Percentiles rank a stretch among this genome's conserved stretches.
Evolutionary conservation across 768 basidiomycete genomes (phyloP).

Genomic region (Amanita molliuscula): DNA sequence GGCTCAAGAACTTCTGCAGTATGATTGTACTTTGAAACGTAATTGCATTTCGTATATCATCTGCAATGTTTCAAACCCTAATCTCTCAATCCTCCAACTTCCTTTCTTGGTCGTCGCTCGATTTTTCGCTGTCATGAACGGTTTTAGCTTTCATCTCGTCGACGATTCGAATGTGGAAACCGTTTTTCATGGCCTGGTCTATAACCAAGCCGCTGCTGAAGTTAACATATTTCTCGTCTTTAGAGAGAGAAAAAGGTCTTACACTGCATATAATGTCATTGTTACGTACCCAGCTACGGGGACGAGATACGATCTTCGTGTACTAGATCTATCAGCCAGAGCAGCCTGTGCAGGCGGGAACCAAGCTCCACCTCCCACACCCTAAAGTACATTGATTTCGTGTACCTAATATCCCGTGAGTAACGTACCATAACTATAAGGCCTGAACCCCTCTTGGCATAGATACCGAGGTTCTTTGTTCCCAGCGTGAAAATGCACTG

Average conservation of each 20-base stretch:
- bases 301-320: slow-evolving; percentile 48
- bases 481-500: slow-evolving; percentile 55
- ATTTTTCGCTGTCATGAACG: slow-evolving; percentile 8
- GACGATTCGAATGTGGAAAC: slow-evolving; percentile 40
- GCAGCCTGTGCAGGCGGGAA: slow-evolving; percentile 52
- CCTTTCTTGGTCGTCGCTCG: not conserved
- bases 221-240: not conserved
- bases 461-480: slow-evolving; percentile 50
- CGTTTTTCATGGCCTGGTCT: slow-evolving; percentile 34
- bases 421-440: slow-evolving; percentile 47
- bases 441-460: slow-evolving; percentile 53
- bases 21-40: slow-evolving; percentile 17
- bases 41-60: not conserved
- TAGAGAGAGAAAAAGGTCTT: slow-evolving; percentile 15
- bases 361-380: slow-evolving; percentile 62
- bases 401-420: slow-evolving; percentile 7
- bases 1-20: slow-evolving; percentile 72
- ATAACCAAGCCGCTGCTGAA: slow-evolving; percentile 39
- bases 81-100: not conserved
- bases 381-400: slow-evolving; percentile 12
- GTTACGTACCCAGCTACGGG: slow-evolving; percentile 48
- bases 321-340: slow-evolving; percentile 38
- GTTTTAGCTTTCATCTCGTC: slow-evolving; percentile 24
- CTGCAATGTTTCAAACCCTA: not conserved
- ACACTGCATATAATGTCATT: slow-evolving; percentile 51